A percentile compares a stretch with the other conserved stretches of the same genome.
Evolutionary conservation across 1,284 basidiomycete genomes (phyloP).

Genomic region (Leccinum fallax): DNA sequence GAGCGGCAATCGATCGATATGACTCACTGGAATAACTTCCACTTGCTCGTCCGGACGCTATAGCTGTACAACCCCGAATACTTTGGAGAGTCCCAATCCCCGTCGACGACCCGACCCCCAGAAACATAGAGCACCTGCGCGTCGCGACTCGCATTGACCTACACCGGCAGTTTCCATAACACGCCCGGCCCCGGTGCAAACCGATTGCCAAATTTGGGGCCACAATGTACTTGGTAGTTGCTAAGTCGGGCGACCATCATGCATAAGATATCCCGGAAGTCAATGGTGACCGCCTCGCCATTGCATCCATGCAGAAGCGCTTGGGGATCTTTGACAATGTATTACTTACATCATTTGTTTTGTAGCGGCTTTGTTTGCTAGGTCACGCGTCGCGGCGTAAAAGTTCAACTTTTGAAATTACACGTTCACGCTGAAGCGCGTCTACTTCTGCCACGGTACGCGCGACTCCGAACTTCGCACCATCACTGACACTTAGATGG

Average conservation of each 20-base stretch:
- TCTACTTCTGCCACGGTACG: background rate
- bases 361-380: background rate
- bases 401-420: background rate
- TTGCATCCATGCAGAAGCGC: no score
- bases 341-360: background rate
- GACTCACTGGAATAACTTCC: constrained; percentile 66
- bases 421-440: background rate
- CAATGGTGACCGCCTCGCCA: no score
- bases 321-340: background rate
- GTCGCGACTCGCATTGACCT: constrained; percentile 34
- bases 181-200: no score
- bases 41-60: constrained; percentile 59
- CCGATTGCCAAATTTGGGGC: no score
- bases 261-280: no score
- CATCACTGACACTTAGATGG: background rate
- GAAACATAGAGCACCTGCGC: constrained; percentile 76
- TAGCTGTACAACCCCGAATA: constrained; percentile 76
- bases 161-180: no score
- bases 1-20: background rate
- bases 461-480: background rate
- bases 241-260: no score
- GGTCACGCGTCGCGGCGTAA: background rate
- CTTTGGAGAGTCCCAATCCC: constrained; percentile 55
- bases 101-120: constrained; percentile 75
- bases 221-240: no score